Percentiles rank a stretch among this genome's conserved stretches.
Evolutionary conservation across 495 filamentous ascomycete genomes (phyloP).

Genomic region (Jackrogersella minutella): DNA sequence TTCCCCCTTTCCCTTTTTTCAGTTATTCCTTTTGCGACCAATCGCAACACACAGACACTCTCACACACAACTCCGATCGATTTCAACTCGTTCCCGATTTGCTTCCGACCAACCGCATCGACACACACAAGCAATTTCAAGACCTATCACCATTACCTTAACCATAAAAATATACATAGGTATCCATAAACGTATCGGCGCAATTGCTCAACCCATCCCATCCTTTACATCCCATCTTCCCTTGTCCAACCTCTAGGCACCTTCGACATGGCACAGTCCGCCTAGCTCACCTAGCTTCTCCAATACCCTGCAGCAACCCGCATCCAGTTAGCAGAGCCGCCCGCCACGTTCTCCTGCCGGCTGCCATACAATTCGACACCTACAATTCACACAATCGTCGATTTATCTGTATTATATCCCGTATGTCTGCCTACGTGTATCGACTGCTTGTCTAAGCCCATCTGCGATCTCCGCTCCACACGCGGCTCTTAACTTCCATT

Average conservation of each 20-base stretch:
- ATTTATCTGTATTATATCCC: conserved; percentile 16
- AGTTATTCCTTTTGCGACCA: conserved; percentile 22
- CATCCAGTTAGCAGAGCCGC: conserved; percentile 49
- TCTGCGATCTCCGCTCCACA: conserved; percentile 6
- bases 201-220: conserved; percentile 2
- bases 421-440: conserved; percentile 43
- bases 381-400: conserved; percentile 13
- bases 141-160: background rate
- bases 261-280: conserved; percentile 38
- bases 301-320: conserved; percentile 42
- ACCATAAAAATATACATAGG: background rate
- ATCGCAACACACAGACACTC: conserved; percentile 6
- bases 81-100: conserved; percentile 7
- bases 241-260: conserved; percentile 4
- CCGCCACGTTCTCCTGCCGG: conserved; percentile 37
- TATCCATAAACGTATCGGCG: conserved; percentile 9
- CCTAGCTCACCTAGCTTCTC: conserved; percentile 39
- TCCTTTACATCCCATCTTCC: background rate
- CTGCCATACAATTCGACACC: conserved; percentile 5
- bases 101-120: conserved; percentile 2
- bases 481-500: background rate
- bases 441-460: conserved; percentile 9
- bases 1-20: background rate
- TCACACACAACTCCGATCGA: conserved; percentile 18
- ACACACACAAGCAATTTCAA: background rate